phyloP scores from a whole-genome alignment of 192 early-diverging fungal species.

The Neocallimastix lanati region DNA sequence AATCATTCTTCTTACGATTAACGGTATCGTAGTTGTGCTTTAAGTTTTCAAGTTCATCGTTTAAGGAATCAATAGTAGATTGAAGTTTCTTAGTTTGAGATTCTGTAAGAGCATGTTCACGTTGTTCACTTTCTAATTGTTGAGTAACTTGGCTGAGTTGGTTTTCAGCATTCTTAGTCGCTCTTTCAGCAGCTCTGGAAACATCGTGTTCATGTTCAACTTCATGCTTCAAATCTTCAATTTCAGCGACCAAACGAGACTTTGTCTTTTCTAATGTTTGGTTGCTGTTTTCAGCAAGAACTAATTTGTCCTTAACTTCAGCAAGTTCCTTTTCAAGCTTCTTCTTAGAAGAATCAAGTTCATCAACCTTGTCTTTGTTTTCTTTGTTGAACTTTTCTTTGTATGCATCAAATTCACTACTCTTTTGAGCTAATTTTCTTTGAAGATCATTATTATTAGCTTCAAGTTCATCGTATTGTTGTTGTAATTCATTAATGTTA shows the following conservation, averaged over 20 bases:
- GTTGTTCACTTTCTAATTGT: not conserved
- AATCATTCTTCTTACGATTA: not conserved
- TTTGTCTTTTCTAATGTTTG: constrained; percentile 57
- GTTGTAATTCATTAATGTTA: constrained; percentile 34
- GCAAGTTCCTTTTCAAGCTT: constrained; percentile 41
- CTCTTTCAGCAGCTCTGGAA: constrained; percentile 40
- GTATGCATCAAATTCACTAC: constrained; percentile 39
- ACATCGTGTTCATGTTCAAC: constrained; percentile 56
- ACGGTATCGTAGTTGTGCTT: constrained; percentile 29
- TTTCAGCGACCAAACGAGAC: constrained; percentile 38
- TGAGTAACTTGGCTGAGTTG: not conserved
- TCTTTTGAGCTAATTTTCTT: constrained; percentile 32
- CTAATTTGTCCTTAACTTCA: constrained; percentile 41
- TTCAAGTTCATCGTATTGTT: constrained; percentile 44
- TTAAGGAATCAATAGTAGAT: constrained; percentile 19
- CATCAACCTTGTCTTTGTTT: constrained; percentile 21
- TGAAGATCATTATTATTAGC: constrained; percentile 18
- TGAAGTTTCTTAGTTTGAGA: constrained; percentile 27
- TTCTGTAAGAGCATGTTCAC: constrained; percentile 17
- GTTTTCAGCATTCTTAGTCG: not conserved
- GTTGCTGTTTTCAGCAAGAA: constrained; percentile 33
- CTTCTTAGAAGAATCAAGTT: constrained; percentile 36
- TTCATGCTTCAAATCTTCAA: constrained; percentile 57
- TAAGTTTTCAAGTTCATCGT: constrained; percentile 36
- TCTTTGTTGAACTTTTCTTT: constrained; percentile 46